A percentile compares a stretch with the other conserved stretches of the same genome.
These are phyloP conservation scores for Basidiobolus meristosporus DNA, from an alignment of 371 early-diverging fungal genomes.

Conservation along the genomic window DNA sequence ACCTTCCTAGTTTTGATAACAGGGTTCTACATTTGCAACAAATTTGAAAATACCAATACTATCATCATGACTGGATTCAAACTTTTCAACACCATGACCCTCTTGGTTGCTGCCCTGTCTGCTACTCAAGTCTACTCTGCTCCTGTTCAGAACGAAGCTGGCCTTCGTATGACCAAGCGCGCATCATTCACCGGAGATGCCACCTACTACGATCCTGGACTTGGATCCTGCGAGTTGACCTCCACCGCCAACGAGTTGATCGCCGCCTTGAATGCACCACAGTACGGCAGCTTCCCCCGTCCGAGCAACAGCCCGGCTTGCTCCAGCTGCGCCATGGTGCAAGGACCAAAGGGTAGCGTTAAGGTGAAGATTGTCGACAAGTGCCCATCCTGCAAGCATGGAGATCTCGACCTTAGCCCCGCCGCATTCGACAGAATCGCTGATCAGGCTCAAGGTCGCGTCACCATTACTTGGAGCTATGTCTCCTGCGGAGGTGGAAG, in stretches of 20 bases:
- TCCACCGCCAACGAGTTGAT: neutral
- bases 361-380: slow-evolving; percentile 1
- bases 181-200: too few relatives aligned
- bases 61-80: too few relatives aligned
- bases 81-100: too few relatives aligned
- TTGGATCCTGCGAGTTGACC: slow-evolving; percentile 1
- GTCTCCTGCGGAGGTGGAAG: slow-evolving; percentile 1
- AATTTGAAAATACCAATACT: too few relatives aligned
- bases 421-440: slow-evolving; percentile 3
- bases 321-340: neutral
- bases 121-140: too few relatives aligned
- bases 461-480: slow-evolving; percentile 18
- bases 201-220: slow-evolving; percentile 1
- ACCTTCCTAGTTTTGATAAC: too few relatives aligned
- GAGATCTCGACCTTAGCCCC: slow-evolving; percentile 1
- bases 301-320: slow-evolving; percentile 2
- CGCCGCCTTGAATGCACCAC: slow-evolving; percentile 1
- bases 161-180: too few relatives aligned
- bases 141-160: too few relatives aligned
- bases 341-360: neutral
- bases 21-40: too few relatives aligned
- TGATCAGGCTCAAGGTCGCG: slow-evolving; percentile 1
- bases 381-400: slow-evolving; percentile 1
- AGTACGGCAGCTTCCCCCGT: neutral
- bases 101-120: too few relatives aligned